Evolutionary conservation across 179 eudicot genomes (phyloP), one percentile per base, ranked within the genome.

Genomic region (Spergularia azorica): DNA sequence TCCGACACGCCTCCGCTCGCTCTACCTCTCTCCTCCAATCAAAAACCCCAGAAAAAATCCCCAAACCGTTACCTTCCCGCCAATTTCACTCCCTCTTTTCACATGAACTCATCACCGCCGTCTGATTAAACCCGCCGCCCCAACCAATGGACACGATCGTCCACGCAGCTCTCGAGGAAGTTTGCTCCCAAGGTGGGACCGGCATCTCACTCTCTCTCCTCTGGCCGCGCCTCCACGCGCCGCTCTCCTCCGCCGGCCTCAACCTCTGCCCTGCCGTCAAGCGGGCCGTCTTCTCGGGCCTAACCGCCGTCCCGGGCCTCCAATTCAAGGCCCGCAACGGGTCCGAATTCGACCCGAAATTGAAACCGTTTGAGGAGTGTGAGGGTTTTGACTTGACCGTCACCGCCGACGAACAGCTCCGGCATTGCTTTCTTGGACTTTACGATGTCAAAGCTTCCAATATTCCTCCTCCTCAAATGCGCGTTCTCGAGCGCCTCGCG

Each of bases 401-500:
- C 14, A 73, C 88, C 16, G 97, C 95, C 3, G 69, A 85, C 6
- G 91, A 91, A 79, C 78, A 83, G 73, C 85, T 95, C 14, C 71
- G 93, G 20, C 64, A 85, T 66, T 81, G 86, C 79, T 95, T 90
- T 62, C 69, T 93, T 1, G 97, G 99, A 1, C 59, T 95, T n/a
- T 87, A 86, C 54, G 99, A 91, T 72, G 79, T 83, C 16, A 87
- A 85, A 81, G 84, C 90, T 73, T 78, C 92, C 7, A 78, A 73
- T 7, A 67, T 94, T 69, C 79, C 96, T 1, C 21, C 73, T 51
- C 74, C 77, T 55, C 93, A 90, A 76, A 91, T 88, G 16, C 81
- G 82, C 15, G 87, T 83, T 3, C 97, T 95, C 7, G 97, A 93
- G 79, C 90, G 87, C 9, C 92, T 95, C 15, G 97, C 95, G 5